phyloP scores from a whole-genome alignment of 2,329 filamentous ascomycete species.

The Chrysosporium keratinophilum region DNA sequence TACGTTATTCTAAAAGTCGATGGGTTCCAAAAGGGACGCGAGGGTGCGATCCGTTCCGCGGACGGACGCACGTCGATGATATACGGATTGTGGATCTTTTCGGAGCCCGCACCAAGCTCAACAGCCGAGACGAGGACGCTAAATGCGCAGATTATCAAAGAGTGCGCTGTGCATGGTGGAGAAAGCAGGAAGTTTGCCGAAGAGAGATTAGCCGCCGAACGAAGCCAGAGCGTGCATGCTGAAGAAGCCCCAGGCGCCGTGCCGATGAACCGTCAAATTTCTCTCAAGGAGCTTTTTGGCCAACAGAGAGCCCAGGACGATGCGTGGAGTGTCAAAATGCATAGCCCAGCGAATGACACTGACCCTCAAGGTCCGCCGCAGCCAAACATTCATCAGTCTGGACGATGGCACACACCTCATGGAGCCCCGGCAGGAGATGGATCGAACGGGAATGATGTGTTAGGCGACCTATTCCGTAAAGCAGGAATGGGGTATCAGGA shows the following conservation, averaged over 20 bases:
- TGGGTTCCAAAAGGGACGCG: constrained; percentile 22
- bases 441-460: constrained; percentile 9
- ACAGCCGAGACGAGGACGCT: constrained; percentile 44
- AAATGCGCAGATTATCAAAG: constrained; percentile 45
- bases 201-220: constrained; percentile 25
- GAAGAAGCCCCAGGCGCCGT: constrained; percentile 33
- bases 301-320: constrained; percentile 45
- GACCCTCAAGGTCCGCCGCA: constrained; percentile 4
- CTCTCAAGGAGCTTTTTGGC: constrained; percentile 45
- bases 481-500: constrained; percentile 22
- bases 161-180: constrained; percentile 45
- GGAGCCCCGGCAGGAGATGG: not conserved
- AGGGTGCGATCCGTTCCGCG: constrained; percentile 13
- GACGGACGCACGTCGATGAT: constrained; percentile 25
- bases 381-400: not conserved
- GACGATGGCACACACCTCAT: not conserved
- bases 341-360: constrained; percentile 24
- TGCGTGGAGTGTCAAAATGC: constrained; percentile 41
- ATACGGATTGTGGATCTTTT: constrained; percentile 56
- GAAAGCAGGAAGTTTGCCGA: constrained; percentile 39
- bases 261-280: constrained; percentile 45
- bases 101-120: constrained; percentile 46
- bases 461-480: constrained; percentile 28
- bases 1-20: constrained; percentile 50
- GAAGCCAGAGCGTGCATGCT: constrained; percentile 26